These are phyloP conservation scores for Aspergillus coremiiformis DNA, from an alignment of 495 filamentous ascomycete genomes.

Conservation along the genomic window DNA sequence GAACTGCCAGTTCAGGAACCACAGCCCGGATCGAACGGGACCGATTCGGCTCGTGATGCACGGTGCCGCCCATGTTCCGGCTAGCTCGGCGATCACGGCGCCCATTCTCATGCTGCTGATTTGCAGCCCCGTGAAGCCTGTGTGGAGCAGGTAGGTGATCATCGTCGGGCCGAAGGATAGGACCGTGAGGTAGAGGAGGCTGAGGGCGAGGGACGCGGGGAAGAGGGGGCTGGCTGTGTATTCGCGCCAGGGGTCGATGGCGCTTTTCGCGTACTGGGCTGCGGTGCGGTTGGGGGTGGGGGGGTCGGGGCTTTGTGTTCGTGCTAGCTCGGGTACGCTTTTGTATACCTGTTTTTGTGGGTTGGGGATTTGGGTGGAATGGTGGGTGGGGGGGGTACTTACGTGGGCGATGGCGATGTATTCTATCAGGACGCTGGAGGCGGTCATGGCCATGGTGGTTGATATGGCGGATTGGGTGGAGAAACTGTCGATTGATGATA, in stretches of 20 bases:
- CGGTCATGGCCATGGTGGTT: slow-evolving; percentile 36
- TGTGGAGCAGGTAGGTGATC: slow-evolving; percentile 51
- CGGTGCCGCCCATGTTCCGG: slow-evolving; percentile 42
- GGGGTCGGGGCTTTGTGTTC: background rate
- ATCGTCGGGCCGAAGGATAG: slow-evolving; percentile 53
- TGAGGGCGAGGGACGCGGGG: slow-evolving; percentile 46
- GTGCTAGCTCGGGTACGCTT: slow-evolving; percentile 31
- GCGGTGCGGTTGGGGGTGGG: background rate
- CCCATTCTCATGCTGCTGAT: slow-evolving; percentile 48
- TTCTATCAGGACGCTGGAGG: slow-evolving; percentile 41
- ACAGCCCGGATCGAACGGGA: slow-evolving; percentile 50
- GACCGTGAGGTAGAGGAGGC: slow-evolving; percentile 53
- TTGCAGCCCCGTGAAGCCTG: slow-evolving; percentile 44
- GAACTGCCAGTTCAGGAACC: slow-evolving; percentile 59
- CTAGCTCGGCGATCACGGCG: slow-evolving; percentile 45
- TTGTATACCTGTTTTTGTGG: slow-evolving; percentile 28
- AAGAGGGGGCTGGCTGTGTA: slow-evolving; percentile 40
- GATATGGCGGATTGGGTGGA: slow-evolving; percentile 45
- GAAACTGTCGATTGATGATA: slow-evolving; percentile 43
- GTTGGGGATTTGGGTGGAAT: background rate
- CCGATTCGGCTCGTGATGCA: slow-evolving; percentile 50
- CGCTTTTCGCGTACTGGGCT: slow-evolving; percentile 6
- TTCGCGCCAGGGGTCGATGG: slow-evolving; percentile 25
- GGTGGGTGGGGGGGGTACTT: background rate
- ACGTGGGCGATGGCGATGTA: slow-evolving; percentile 52